Base-by-base conservation (phyloP, 768 basidiomycete genomes). In the Daedaleopsis nitida region DNA sequence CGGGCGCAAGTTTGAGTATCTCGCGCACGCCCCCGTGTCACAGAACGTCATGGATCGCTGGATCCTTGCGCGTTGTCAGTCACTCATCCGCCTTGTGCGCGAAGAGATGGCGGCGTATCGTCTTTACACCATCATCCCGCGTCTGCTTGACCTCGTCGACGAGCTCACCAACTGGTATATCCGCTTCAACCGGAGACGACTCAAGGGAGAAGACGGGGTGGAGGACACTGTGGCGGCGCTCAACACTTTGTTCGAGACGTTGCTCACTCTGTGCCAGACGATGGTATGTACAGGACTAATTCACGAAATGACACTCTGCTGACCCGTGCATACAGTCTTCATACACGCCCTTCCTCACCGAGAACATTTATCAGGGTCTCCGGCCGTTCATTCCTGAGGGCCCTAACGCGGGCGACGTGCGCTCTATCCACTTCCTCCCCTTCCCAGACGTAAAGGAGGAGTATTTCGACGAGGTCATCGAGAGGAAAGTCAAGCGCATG, bases 151-250 rank as follows among this genome's bases (percentile, higher is more conserved):
- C 65, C 87, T 99, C 59, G 84, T 99, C 34, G 94, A 96, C 66
- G 97, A 98, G 74, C 81, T 98, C 60, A 99, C 97, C 21, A 99
- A 99, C 73, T 98, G 96, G 95, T 99, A 99, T 76, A 98, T 99
- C 72, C 94, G 97, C 51, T 98, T 98, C 80, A 99, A 99, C 76
- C 88, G 97, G 47, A 89, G 89, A 66, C 85, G 97, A 16, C 79
- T 99, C 62, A 99, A 99, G 81, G 97, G 97, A 48, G 92, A 96
- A 73, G 90, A 94, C 68, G 92, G 96, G 2, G 80, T 82, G 58
- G 91, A 94, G 64, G 96, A 98, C 68, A 95, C 95, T 9, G 72
- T 86, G 16, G 77, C 87, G 19, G 97, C 96, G 17, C 79, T 98
- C 70, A 98, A 98, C 73, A 98, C 97, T 23, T 79, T 99, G 44